Percentiles rank a stretch among this genome's conserved stretches.
Evolutionary conservation across 169 alveolate genomes (phyloP).

Genomic region (Plasmodium berghei): DNA sequence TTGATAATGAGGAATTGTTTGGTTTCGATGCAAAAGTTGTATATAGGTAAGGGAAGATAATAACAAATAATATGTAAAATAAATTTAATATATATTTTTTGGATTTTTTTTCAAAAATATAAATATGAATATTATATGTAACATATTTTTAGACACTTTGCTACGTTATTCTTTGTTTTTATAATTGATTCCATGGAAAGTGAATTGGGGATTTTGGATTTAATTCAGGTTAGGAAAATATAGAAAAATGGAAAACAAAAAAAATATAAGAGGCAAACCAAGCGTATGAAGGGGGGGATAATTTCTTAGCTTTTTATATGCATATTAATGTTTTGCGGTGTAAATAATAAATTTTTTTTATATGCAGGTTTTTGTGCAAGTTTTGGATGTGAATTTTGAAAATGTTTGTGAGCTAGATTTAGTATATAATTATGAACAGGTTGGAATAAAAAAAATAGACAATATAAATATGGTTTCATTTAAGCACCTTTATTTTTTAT

Average conservation of each 20-base stretch:
- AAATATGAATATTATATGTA: background rate
- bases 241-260: background rate
- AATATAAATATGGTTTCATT: background rate
- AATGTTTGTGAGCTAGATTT: constrained; percentile 94
- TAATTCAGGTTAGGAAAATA: constrained; percentile 84
- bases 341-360: no score
- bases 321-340: background rate
- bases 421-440: constrained; percentile 92
- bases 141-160: constrained; percentile 86
- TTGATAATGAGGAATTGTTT: constrained; percentile 81
- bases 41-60: constrained; percentile 78
- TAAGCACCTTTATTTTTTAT: constrained; percentile 1
- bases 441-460: constrained; percentile 1
- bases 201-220: constrained; percentile 91
- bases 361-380: constrained; percentile 82
- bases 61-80: no score
- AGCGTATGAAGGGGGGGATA: no score
- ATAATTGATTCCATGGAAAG: constrained; percentile 92
- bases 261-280: background rate
- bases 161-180: constrained; percentile 91
- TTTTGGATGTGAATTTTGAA: constrained; percentile 89
- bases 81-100: background rate
- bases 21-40: constrained; percentile 84
- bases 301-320: background rate
- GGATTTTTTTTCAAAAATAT: background rate